Evolutionary conservation across 345 rosid species (phyloP), one percentile per base, ranked within the genome.

Genomic region (Conringia planisiliqua): DNA sequence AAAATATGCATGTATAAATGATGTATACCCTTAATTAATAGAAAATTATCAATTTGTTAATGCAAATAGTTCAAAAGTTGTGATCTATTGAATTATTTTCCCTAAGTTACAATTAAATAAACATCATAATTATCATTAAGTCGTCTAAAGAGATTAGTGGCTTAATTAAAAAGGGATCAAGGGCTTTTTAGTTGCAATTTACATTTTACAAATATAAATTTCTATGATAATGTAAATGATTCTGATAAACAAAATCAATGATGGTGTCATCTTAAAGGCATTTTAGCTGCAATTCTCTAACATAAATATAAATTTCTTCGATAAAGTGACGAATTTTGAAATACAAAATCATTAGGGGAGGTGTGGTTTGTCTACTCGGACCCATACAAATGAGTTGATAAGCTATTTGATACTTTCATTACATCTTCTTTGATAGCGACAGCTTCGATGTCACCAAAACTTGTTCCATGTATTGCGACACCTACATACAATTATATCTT

Each of bases 401-500:
- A 68, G 64, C 58, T 62, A 43, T 62, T 54, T 54, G 65, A 69
- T 33, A 42, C 39, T 16, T 43, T 52, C 58, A 69, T 54, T 33
- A 62, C 79, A 69, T 69, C 70, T 61, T 42, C 70, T 44, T 54
- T 44, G 75, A 76, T 76, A 69, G 79, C 58, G 79, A 76, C 79
- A 76, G 43, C 59, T 62, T 62, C 66, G 70, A n/a, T 43, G 42
- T 62, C 70, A 26, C 24, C 32, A 62, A 68, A 52, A 62, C 16
- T 11, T 29, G 36, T 43, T 12, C 33, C 70, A 69, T 76, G 75
- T 62, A 42, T 9, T 13, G 10, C 35, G 10, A 18, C 10, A 69
- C 70, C 79, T 76, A 69, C 65, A 24, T 27, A 67, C 13, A 39
- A 48, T 59, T 35, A 33, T 69, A 62, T 68, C 48, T 32, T 16